A percentile compares a stretch with the other conserved stretches of the same genome.
These are phyloP conservation scores for Candida xiaguanensis DNA, from an alignment of 805 yeast genomes.

Conservation along the genomic window DNA sequence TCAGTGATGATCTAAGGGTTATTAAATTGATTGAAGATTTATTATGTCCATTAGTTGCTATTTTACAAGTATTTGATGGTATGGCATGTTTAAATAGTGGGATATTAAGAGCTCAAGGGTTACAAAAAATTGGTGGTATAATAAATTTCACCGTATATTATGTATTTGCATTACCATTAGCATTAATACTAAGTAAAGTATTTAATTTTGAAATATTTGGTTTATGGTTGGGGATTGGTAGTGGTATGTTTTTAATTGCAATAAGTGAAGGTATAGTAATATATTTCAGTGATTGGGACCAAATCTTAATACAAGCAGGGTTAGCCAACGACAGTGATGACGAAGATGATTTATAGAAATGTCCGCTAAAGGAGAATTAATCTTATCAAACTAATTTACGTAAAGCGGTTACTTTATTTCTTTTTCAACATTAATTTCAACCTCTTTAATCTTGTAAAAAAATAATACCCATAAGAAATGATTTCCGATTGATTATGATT, in stretches of 20 bases:
- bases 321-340: conserved; percentile 13
- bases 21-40: conserved; percentile 46
- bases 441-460: too few relatives aligned
- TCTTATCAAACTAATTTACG: background rate
- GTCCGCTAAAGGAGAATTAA: background rate
- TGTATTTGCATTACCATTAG: conserved; percentile 64
- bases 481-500: too few relatives aligned
- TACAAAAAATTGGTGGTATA: conserved; percentile 68
- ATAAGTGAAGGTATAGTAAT: conserved; percentile 46
- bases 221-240: conserved; percentile 70
- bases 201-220: conserved; percentile 52
- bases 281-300: conserved; percentile 50
- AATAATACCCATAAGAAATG: too few relatives aligned
- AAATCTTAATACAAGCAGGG: conserved; percentile 35
- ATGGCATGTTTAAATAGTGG: conserved; percentile 71
- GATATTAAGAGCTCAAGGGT: conserved; percentile 69
- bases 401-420: background rate
- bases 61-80: conserved; percentile 67
- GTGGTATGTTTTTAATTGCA: conserved; percentile 58
- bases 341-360: conserved; percentile 7
- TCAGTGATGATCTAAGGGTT: conserved; percentile 62
- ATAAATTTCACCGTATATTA: conserved; percentile 71
- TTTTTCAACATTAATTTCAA: too few relatives aligned
- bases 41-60: conserved; percentile 58
- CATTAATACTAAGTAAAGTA: conserved; percentile 49